These are phyloP conservation scores for Termitomyces eurrhizus DNA, from an alignment of 768 basidiomycete species.

Conservation along the genomic window DNA sequence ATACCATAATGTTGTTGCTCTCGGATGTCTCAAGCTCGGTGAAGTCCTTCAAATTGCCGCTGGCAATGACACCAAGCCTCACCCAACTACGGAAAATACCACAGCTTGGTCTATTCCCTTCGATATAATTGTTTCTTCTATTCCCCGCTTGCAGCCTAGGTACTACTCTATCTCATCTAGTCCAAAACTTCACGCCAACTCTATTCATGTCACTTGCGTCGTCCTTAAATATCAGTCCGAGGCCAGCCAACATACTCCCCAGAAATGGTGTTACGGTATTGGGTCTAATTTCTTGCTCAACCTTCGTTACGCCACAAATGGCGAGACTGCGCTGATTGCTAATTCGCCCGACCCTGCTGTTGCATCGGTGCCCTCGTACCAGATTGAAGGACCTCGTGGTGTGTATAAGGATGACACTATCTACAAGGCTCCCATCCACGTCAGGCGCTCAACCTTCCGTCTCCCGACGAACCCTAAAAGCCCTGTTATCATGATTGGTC, in stretches of 20 bases:
- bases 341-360: constrained; percentile 31
- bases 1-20: constrained; percentile 71
- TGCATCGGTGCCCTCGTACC: constrained; percentile 62
- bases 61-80: constrained; percentile 61
- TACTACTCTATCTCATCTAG: constrained; percentile 99
- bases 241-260: constrained; percentile 43
- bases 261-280: constrained; percentile 81
- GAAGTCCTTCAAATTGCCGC: constrained; percentile 91
- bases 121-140: constrained; percentile 91
- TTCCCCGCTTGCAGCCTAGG: constrained; percentile 92
- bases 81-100: constrained; percentile 69
- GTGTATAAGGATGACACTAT: constrained; percentile 67
- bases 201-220: constrained; percentile 93
- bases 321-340: constrained; percentile 45
- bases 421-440: constrained; percentile 90
- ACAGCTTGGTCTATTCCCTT: constrained; percentile 92
- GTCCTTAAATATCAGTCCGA: constrained; percentile 89
- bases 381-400: constrained; percentile 87
- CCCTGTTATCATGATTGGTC: constrained; percentile 98
- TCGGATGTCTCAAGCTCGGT: constrained; percentile 86
- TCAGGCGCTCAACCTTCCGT: constrained; percentile 94
- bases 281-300: constrained; percentile 96
- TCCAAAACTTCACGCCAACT: constrained; percentile 84
- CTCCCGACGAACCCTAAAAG: constrained; percentile 97
- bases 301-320: constrained; percentile 72